phyloP scores from a whole-genome alignment of 73 alveolate genomes.

The Effrenium voratum region DNA sequence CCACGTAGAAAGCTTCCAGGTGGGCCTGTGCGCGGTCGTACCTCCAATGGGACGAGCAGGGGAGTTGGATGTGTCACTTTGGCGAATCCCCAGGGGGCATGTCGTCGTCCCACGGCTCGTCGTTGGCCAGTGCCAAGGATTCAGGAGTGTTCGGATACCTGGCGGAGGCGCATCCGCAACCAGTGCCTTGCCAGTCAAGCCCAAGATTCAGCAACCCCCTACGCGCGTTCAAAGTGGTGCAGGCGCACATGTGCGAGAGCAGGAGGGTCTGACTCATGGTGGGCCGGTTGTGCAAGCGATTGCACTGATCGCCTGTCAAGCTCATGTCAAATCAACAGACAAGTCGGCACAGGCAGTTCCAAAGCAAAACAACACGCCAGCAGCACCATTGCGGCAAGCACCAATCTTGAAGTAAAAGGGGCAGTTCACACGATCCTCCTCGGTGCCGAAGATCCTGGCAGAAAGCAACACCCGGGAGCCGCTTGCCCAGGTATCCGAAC shows the following conservation, averaged over 20 bases:
- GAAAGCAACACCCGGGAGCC: too few species aligned
- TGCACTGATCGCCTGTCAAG: constrained; percentile 98
- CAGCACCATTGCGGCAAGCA: constrained; percentile 99
- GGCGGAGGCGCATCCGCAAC: not conserved
- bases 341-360: not conserved
- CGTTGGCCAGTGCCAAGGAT: constrained; percentile 75
- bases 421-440: constrained; percentile 99
- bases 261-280: constrained; percentile 98
- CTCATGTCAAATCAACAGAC: not conserved
- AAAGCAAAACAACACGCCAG: not conserved
- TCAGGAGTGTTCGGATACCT: constrained; percentile 94
- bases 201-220: too few species aligned
- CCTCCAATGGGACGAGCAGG: too few species aligned
- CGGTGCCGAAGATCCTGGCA: constrained; percentile 95
- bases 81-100: too few species aligned
- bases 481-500: too few species aligned
- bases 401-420: constrained; percentile 99
- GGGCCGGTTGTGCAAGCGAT: constrained; percentile 99
- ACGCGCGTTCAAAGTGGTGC: too few species aligned
- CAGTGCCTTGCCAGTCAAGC: not conserved
- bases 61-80: too few species aligned
- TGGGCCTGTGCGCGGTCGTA: constrained; percentile 95
- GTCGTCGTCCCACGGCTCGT: constrained; percentile 94
- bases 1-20: constrained; percentile 99
- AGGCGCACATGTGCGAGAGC: constrained; percentile 98